Base-by-base conservation (phyloP, 1,284 basidiomycete species). In the Cutaneotrichosporon sp. region DNA sequence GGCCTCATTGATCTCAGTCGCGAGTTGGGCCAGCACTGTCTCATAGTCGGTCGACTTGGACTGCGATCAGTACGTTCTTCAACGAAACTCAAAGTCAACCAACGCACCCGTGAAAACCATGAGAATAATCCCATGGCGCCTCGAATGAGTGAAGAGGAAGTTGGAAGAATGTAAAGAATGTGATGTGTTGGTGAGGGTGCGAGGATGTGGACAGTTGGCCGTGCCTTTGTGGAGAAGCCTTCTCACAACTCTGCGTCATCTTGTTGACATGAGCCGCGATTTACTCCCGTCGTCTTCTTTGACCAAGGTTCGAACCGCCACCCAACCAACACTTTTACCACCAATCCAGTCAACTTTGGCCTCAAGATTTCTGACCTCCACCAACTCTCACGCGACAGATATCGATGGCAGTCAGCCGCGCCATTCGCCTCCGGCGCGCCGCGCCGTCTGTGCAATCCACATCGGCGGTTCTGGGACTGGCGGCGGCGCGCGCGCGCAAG, bases 1-100 rank as follows among this genome's bases (percentile, higher is more conserved):
- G 30, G 82, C 81, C 16, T 79, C 76, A 34, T 76, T 72, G 67
- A 86, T 84, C 32, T 84, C 80, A 22, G 75, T 73, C 18, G 83
- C 80, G 11, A 85, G 77, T 1, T 74, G 74, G 5, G 81, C 76
- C 13, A 86, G 82, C 30, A 84, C 75, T 3, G 81, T 81, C 65
- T 85, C 84, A 69, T 84, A 86, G 73, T 85, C 84, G 60, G 75
- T 72, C n/a, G 76, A 52, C n/a, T 74, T 65, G 58, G 73, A 65
- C 78, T 80, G 65, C 21, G n/a, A 49, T 63, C 53, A 57, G 67
- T 51, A 34, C 9, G 26, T 26, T 26, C 26, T 26, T 26, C 34
- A 13, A 8, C 34, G 1, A 16, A 7, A 22, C 13, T 21, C 21
- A 22, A 13, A 34, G 7, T 1, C 18, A 11, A 26, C 5, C 6